Base-by-base conservation (phyloP, 176 grass and related monocot species). In the Dactylis glomerata region DNA sequence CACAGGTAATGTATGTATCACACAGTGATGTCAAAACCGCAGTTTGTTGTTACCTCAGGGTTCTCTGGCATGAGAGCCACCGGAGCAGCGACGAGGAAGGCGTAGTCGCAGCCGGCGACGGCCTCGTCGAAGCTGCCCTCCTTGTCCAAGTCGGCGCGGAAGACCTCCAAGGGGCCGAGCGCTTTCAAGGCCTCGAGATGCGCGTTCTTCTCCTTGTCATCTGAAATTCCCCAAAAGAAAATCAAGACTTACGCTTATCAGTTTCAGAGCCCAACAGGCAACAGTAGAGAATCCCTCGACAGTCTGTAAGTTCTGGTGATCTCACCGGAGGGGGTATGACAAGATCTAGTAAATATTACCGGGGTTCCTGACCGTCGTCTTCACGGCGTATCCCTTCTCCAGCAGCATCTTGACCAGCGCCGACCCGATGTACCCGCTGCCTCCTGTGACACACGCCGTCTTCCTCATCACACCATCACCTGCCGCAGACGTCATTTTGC, bases 81-180 rank as follows among this genome's bases (percentile, higher is more conserved):
- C 1, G 94, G 94, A 59, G 94, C 91, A 0, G 94, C 91, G 1
- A 92, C 72, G 67, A 91, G 83, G 87, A 96, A 96, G 36, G 86
- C 90, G 38, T 77, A 92, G 10, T 85, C 26, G 52, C 94, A 91
- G 62, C 86, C 84, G 6, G 63, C 66, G 8, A 92, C 57, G 4
- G 91, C 91, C 5, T 87, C 88, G 15, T 93, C 91, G 23, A 93
- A 93, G 73, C 94, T 93, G 44, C 89, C 89, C 38, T 96, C 89
- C 19, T 86, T 13, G 5, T 66, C 15, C 16, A 96, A 56, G 75
- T 93, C 84, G 12, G 84, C 91, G 41, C 68, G 85, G 73, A 86
- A 32, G 68, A 93, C 65, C 20, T 77, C 57, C 73, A 93, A 2
- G 5, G 34, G 7, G 1, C 88, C 91, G 3, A 91, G 69, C 3